Evolutionary conservation across 345 rosid genomes (phyloP), one percentile per base, ranked within the genome.

Genomic region (Psidium guajava): DNA sequence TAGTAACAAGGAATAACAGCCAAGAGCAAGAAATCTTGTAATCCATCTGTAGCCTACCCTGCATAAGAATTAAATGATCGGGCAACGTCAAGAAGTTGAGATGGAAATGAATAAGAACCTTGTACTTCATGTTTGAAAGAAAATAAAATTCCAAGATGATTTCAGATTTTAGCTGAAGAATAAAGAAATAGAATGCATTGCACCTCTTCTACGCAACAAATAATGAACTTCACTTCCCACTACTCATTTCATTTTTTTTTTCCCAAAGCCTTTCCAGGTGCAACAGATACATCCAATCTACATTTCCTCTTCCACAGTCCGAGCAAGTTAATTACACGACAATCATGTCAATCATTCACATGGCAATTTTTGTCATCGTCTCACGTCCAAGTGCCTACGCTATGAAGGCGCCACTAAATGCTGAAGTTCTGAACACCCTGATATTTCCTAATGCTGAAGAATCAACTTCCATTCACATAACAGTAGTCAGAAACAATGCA

Each of bases 21-120:
- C 98, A 89, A 97, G 99, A 82, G 99, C 99, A 84, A 95, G 87
- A 87, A 96, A 97, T 88, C 97, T 91, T 88, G 92, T 42, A 87
- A 97, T 92, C 98, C 98, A 96, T 93, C 93, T 92, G 92, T 94
- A 97, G 85, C 98, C 99, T 94, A 97, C 96, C 98, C 98, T 97
- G 98, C 89, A 93, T 81, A 83, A 93, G 61, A 89, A 80, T 82
- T 83, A 86, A 88, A 88, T 61, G 92, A 91, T 94, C 85, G 92
- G 89, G 85, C 85, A 88, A 86, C 85, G 81, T 84, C 82, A 44
- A 54, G 57, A 85, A 54, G 82, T 86, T 81, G 77, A 54, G 54
- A 80, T 53, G 22, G 59, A 77, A 10, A 75, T 53, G 58, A 47
- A 47, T 55, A 82, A 54, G 83, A 49, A 85, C 81, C 85, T 58